Evolutionary conservation across 176 grass and related monocot genomes (phyloP).

Genomic region (Avena atlantica): DNA sequence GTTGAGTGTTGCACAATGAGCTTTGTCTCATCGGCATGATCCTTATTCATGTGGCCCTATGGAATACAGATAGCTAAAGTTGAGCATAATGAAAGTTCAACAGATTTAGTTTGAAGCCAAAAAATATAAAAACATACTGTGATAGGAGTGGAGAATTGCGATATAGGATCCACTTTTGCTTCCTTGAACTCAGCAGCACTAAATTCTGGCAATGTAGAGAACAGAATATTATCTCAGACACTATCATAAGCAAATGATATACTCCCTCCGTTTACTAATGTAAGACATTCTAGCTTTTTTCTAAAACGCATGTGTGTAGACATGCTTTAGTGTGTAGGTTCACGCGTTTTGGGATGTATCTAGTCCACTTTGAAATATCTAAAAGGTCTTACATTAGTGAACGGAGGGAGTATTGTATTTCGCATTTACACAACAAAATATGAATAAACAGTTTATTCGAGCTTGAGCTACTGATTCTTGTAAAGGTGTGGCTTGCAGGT

Average conservation of each 20-base stretch:
- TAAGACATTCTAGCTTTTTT: too few relatives aligned
- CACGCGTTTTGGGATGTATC: too few relatives aligned
- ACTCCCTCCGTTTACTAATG: too few relatives aligned
- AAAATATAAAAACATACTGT: conserved; percentile 51
- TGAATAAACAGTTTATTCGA: background rate
- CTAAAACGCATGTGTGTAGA: too few relatives aligned
- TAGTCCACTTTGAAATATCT: too few relatives aligned
- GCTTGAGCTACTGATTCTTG: background rate
- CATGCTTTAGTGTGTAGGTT: too few relatives aligned
- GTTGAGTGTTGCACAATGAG: conserved; percentile 87
- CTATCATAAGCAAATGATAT: background rate
- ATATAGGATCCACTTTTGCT: conserved; percentile 87
- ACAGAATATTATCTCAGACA: conserved; percentile 15
- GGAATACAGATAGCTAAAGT: conserved; percentile 34
- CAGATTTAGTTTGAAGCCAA: background rate
- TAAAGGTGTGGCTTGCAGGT: background rate
- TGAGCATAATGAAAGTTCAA: conserved; percentile 30
- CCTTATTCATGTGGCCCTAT: conserved; percentile 95
- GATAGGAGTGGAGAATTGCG: conserved; percentile 87
- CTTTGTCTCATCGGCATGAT: conserved; percentile 95
- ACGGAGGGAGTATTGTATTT: too few relatives aligned
- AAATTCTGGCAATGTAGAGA: conserved; percentile 66
- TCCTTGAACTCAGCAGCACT: conserved; percentile 72
- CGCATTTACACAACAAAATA: conserved; percentile 1
- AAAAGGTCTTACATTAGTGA: too few relatives aligned